Evolutionary conservation across 2,329 filamentous ascomycete genomes (phyloP).

Genomic region (Paramyrothecium roridum): DNA sequence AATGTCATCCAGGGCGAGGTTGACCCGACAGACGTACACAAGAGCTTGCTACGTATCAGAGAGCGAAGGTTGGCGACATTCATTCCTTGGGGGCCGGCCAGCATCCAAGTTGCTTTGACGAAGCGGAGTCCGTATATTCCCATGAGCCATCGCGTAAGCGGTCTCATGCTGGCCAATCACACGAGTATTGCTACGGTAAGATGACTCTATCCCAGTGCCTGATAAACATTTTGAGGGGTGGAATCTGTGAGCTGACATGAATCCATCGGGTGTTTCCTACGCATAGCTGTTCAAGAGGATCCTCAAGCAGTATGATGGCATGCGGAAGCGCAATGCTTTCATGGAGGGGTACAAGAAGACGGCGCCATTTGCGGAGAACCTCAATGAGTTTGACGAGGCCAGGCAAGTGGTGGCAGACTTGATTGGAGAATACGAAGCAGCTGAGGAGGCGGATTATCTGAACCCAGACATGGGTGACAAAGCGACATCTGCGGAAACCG

Average conservation of each 20-base stretch:
- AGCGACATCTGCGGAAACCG: slow-evolving; percentile 49
- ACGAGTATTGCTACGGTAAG: slow-evolving; percentile 88
- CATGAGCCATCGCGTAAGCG: slow-evolving; percentile 90
- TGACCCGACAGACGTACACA: slow-evolving; percentile 97
- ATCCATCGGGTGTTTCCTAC: background rate
- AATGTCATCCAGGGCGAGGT: slow-evolving; percentile 99
- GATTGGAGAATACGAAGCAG: slow-evolving; percentile 93
- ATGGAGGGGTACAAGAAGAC: slow-evolving; percentile 96
- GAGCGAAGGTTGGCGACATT: slow-evolving; percentile 93
- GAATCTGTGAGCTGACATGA: too few species aligned
- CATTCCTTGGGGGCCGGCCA: slow-evolving; percentile 97
- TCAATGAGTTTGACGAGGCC: slow-evolving; percentile 94
- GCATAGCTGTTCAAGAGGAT: slow-evolving; percentile 84
- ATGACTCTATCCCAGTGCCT: slow-evolving; percentile 4
- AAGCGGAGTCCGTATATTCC: slow-evolving; percentile 96
- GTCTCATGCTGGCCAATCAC: slow-evolving; percentile 96
- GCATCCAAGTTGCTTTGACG: slow-evolving; percentile 94
- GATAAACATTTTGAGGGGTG: background rate
- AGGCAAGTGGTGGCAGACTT: slow-evolving; percentile 87
- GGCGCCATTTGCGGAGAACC: slow-evolving; percentile 83
- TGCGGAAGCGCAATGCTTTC: slow-evolving; percentile 96
- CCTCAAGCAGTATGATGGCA: slow-evolving; percentile 84
- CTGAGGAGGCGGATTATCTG: slow-evolving; percentile 86
- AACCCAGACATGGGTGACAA: slow-evolving; percentile 64
- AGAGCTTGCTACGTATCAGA: slow-evolving; percentile 92